Evolutionary conservation across 148 eudicot genomes (phyloP), one percentile per base, ranked within the genome.

Genomic region (Suaeda aralocaspica): DNA sequence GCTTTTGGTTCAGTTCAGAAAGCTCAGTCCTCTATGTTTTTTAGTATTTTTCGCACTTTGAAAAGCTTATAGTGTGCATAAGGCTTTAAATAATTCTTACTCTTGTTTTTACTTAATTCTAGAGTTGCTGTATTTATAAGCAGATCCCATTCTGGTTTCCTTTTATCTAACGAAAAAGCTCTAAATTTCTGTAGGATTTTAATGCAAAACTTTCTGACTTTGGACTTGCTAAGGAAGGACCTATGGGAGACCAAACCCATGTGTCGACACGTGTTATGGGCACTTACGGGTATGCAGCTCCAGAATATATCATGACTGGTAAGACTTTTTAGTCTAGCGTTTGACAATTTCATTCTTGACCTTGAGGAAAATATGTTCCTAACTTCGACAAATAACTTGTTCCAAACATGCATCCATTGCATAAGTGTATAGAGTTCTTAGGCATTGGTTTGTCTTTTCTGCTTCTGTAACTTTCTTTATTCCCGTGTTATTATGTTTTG

Each of bases 191-290:
- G n/a, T 85, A 91, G 96, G 79, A 86, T 68, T 88, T 86, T 73
- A 91, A 85, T 71, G 96, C 93, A 50, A 91, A 91, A 78, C 93
- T 91, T 60, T 91, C 96, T 6, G 96, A 91, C 76, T 91, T 91
- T 75, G 96, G 96, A 53, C 91, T 91, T 51, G 96, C 96, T 49
- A 88, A 88, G 82, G 89, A 86, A 72, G 96, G 96, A 50, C 93
- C 96, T 12, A 81, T 82, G 84, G 93, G 91, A 69, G 96, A 85
- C 72, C 88, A 86, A 72, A 88, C 96, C 39, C 96, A 91, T 52
- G 96, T 91, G 42, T 86, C 96, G 34, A 91, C 96, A n/a, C 89
- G 91, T 63, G 93, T 88, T 57, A 88, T 88, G 93, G 96, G 96
- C 50, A 91, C 96, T n/a, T 88, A 88, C 24, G 96, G 96, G 4